Conservation (phyloP, 2,329 filamentous ascomycete species). For the Colletotrichum sp. region DNA sequence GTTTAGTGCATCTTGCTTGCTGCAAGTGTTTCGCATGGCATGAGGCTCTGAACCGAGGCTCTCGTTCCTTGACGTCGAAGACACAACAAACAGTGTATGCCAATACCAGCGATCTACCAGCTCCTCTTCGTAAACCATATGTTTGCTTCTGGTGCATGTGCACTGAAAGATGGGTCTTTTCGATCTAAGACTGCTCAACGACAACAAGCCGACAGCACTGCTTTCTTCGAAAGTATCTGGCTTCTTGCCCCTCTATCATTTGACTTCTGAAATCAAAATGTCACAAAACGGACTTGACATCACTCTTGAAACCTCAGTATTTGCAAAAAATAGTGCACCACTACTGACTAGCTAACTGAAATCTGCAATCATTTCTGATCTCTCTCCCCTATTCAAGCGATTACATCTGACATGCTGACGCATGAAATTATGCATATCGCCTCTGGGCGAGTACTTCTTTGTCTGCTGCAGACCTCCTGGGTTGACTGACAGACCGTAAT, state of each 20-base stretch:
- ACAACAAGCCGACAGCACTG: neutral
- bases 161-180: neutral
- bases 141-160: neutral
- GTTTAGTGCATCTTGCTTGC: neutral
- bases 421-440: neutral
- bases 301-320: neutral
- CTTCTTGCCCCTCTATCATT: neutral
- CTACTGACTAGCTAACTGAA: neutral
- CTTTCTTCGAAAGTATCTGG: neutral
- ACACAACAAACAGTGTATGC: neutral
- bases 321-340: neutral
- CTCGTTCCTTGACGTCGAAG: neutral
- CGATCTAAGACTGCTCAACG: neutral
- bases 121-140: neutral
- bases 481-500: neutral
- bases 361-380: neutral
- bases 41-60: neutral
- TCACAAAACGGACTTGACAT: neutral
- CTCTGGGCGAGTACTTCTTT: neutral
- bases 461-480: neutral
- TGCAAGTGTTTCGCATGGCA: neutral
- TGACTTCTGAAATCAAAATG: neutral
- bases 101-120: neutral
- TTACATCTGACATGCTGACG: neutral
- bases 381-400: neutral